Base-by-base conservation (phyloP, 495 filamentous ascomycete species). In the Aspergillus bridgeri region DNA sequence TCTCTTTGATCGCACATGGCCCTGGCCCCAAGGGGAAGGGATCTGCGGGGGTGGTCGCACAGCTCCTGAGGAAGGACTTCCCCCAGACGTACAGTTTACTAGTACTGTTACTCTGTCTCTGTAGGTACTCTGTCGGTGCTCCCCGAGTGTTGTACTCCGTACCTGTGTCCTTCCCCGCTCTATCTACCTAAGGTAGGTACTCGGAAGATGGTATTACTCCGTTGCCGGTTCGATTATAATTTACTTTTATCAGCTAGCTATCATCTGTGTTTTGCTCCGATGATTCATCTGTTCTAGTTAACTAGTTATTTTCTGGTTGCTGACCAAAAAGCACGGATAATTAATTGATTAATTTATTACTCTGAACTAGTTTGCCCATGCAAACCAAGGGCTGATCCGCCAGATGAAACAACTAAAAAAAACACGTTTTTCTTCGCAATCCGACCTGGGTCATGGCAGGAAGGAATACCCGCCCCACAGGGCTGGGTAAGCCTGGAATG, bases 351-450 rank as follows among this genome's bases (percentile, higher is more conserved):
- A 19, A 20, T 47, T 20, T 21, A 20, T 47, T 3, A 20, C 44
- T 20, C 44, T 18, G 19, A 20, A 23, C 7, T 23, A 20, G 11
- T 47, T 47, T 47, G 19, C 17, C 44, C 13, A 19, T 20, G 44
- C 44, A 19, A 2, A 47, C 44, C 44, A 47, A 47, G 44, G 18
- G 7, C 21, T 49, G 54, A 56, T 56, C 45, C n/a, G 8, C 54
- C 23, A 49, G 23, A 42, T 56, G 54, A 56, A 56, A 56, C 45
- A 48, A 43, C 25, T 45, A 49, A 56, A 45, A 22, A 48, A 29
- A 23, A 24, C 25, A 23, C n/a, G n/a, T n/a, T 23, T 29, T 47
- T 47, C 44, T 18, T 47, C 19, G 44, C 21, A 23, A 23, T 47
- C 21, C 9, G 44, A 29, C 17, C 17, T 51, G 33, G 48, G 20